These are phyloP conservation scores for Cairneyella variabilis DNA, from an alignment of 495 filamentous ascomycete species.

Conservation along the genomic window DNA sequence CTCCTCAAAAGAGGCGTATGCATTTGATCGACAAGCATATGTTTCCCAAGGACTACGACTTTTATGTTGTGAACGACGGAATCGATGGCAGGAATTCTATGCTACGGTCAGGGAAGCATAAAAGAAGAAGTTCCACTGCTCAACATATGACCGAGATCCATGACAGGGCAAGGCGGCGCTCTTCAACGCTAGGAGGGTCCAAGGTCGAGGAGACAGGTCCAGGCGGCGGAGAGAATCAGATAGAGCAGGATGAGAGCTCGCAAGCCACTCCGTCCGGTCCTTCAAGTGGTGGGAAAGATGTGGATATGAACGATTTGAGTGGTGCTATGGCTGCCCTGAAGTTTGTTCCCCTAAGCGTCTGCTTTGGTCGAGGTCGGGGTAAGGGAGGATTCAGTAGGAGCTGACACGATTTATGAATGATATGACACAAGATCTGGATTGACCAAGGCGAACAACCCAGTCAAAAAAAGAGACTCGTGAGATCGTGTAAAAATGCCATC, in stretches of 20 bases:
- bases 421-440: slow-evolving; percentile 1
- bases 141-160: slow-evolving; percentile 29
- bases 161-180: slow-evolving; percentile 47
- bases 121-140: slow-evolving; percentile 24
- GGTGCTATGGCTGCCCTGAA: slow-evolving; percentile 77
- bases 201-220: slow-evolving; percentile 23
- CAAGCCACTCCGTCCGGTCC: not conserved
- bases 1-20: slow-evolving; percentile 74
- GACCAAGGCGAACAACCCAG: not conserved
- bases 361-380: slow-evolving; percentile 55
- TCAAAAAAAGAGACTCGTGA: not conserved
- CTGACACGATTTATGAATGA: slow-evolving; percentile 17
- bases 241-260: not conserved
- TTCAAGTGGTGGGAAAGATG: slow-evolving; percentile 26
- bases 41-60: slow-evolving; percentile 91
- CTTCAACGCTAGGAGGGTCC: slow-evolving; percentile 31
- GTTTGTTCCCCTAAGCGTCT: slow-evolving; percentile 75
- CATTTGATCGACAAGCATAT: slow-evolving; percentile 93
- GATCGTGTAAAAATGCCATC: slow-evolving; percentile 7
- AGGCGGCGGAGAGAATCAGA: slow-evolving; percentile 11
- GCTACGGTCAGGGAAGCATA: slow-evolving; percentile 42
- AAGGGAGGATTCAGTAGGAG: slow-evolving; percentile 33
- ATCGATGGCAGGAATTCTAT: slow-evolving; percentile 81
- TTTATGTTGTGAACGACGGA: slow-evolving; percentile 80
- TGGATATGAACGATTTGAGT: slow-evolving; percentile 68